Base-by-base conservation (phyloP, 129 eudicot genomes). In the Lactuca sativa region DNA sequence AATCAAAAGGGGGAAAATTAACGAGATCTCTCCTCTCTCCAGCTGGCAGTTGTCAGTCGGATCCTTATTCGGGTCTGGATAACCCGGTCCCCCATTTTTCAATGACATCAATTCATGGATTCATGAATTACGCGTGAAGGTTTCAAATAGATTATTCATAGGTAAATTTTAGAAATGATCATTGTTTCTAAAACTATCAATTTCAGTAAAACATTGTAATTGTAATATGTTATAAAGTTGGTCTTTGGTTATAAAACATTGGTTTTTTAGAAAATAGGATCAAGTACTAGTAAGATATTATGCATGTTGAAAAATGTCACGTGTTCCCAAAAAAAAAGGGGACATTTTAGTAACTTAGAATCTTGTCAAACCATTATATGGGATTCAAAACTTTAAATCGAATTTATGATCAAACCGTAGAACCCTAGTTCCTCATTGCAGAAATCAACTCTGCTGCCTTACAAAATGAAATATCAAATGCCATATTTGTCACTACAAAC, bases 11-110 rank as follows among this genome's bases (percentile, higher is more conserved):
- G 69, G 69, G 69, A 11, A 54, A 38, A 56, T 69, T 38, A 69
- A 69, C 73, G 73, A 69, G 64, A 69, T 69, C 64, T 55, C 62
- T 3, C 63, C 63, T 54, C 33, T 36, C 51, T 62, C 67, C 57
- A 9, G 63, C 38, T 69, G 73, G 54, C 53, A 54, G 63, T 68
- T 55, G 34, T 9, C n/a, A 37, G 62, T 55, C 61, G 73, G 73
- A 37, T 69, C 63, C 13, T 55, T 2, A 3, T 54, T 38, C 69
- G 69, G 69, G 55, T 43, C 17, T 3, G 51, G 67, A 58, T 30
- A 38, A 14, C 67, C 67, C 67, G 52, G 52, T 15, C 51, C 32
- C 52, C 4, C 52, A 62, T 12, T 38, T 62, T 62, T 16, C n/a
- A 16, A 53, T 53, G 57, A n/a, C 57, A n/a, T 11, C 12, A 2